These are phyloP conservation scores for Linnemannia schmuckeri DNA, from an alignment of 192 early-diverging fungal species.

Conservation along the genomic window DNA sequence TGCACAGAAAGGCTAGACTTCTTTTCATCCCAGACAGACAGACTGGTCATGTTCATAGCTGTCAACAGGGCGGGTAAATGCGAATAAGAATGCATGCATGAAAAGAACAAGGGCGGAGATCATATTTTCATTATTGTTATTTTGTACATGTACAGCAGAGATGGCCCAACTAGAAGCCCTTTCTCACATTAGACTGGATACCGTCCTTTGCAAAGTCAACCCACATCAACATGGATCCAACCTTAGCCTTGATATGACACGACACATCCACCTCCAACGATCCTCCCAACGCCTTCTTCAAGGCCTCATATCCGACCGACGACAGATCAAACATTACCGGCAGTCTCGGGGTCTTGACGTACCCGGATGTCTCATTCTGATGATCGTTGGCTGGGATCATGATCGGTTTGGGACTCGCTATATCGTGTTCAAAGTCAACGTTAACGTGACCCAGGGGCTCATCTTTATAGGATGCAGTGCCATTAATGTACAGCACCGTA, in stretches of 20 bases:
- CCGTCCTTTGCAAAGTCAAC: slow-evolving; percentile 60
- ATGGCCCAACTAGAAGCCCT: slow-evolving; percentile 40
- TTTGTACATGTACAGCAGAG: not conserved
- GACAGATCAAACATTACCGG: slow-evolving; percentile 47
- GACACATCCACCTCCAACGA: slow-evolving; percentile 59
- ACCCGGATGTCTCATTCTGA: slow-evolving; percentile 43
- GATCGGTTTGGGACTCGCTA: slow-evolving; percentile 43
- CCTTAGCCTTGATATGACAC: slow-evolving; percentile 56
- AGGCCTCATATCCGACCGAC: slow-evolving; percentile 58
- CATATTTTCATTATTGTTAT: not conserved
- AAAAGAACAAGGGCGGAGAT: not conserved
- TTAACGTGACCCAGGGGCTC: slow-evolving; percentile 41
- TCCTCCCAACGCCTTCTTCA: slow-evolving; percentile 62
- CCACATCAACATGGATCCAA: slow-evolving; percentile 57
- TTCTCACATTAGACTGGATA: slow-evolving; percentile 59
- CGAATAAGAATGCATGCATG: not conserved
- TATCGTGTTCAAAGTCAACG: slow-evolving; percentile 45
- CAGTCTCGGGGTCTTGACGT: slow-evolving; percentile 43
- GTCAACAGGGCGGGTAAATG: not conserved
- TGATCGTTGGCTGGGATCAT: slow-evolving; percentile 52
- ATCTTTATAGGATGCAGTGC: slow-evolving; percentile 41
- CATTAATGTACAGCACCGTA: slow-evolving; percentile 50
- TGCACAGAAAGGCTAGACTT: not conserved
- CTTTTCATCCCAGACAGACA: not conserved
- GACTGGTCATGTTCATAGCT: not conserved